phyloP scores from a whole-genome alignment of 2,329 filamentous ascomycete species.

The Apiospora sp. region DNA sequence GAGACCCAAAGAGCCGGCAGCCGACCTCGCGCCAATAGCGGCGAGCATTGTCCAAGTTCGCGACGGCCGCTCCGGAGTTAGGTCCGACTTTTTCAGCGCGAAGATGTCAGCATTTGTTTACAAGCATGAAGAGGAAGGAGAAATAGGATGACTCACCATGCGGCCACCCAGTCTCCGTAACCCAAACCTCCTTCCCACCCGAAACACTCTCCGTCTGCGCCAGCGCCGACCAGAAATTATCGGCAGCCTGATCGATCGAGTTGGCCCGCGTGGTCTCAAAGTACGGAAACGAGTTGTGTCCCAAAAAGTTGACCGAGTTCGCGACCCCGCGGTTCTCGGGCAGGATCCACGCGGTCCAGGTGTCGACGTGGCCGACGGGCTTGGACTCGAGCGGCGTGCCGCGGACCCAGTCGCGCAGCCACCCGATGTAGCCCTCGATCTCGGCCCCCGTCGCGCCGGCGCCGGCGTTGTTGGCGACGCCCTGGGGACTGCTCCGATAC shows the following conservation, averaged over 20 bases:
- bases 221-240: constrained; percentile 39
- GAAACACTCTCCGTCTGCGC: constrained; percentile 38
- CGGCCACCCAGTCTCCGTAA: constrained; percentile 44
- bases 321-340: constrained; percentile 38
- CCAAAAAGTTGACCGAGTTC: constrained; percentile 36
- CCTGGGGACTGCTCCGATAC: constrained; percentile 39
- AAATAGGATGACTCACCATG: constrained; percentile 32
- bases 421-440: constrained; percentile 41
- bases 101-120: neutral
- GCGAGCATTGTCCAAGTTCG: constrained; percentile 39
- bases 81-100: constrained; percentile 35
- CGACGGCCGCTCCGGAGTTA: constrained; percentile 37
- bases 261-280: constrained; percentile 40
- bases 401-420: constrained; percentile 38
- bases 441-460: constrained; percentile 37
- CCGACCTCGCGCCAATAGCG: constrained; percentile 43
- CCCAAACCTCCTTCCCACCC: constrained; percentile 39
- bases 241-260: constrained; percentile 36
- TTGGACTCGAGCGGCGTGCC: constrained; percentile 37
- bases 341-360: constrained; percentile 42
- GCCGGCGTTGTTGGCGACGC: constrained; percentile 37
- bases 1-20: constrained; percentile 41
- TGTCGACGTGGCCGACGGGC: constrained; percentile 42
- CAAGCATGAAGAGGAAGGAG: neutral
- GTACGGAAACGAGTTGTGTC: constrained; percentile 43